Evolutionary conservation across 192 early-diverging fungal species (phyloP).

Genomic region (Backusella tuberculispora): DNA sequence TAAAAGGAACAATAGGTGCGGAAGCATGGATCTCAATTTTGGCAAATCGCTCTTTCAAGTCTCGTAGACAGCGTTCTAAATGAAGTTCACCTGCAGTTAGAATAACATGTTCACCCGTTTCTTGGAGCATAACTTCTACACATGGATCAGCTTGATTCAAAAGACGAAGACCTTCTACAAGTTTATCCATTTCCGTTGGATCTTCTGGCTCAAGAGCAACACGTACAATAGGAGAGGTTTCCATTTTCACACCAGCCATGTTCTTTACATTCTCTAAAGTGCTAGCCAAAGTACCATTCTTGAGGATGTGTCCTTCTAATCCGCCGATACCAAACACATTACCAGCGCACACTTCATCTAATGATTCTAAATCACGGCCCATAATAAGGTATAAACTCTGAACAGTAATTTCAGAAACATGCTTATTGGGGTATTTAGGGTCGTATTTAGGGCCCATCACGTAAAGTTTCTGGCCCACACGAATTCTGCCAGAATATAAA

Average conservation of each 20-base stretch:
- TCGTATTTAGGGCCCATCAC: conserved; percentile 96
- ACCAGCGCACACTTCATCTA: conserved; percentile 89
- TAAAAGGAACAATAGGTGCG: conserved; percentile 95
- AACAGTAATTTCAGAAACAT: conserved; percentile 75
- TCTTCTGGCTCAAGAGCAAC: conserved; percentile 95
- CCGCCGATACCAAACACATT: conserved; percentile 96
- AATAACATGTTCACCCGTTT: conserved; percentile 97
- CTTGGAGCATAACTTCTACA: conserved; percentile 89
- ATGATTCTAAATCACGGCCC: conserved; percentile 88
- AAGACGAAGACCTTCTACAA: conserved; percentile 84
- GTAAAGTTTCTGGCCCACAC: conserved; percentile 83
- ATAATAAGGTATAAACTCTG: conserved; percentile 91
- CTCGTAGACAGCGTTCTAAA: conserved; percentile 93
- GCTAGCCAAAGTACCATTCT: conserved; percentile 90
- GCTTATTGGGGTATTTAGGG: conserved; percentile 57
- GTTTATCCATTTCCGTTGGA: conserved; percentile 84
- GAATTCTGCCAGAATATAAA: conserved; percentile 89
- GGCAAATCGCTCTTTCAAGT: conserved; percentile 93
- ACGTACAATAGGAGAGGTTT: conserved; percentile 89
- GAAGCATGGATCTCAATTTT: conserved; percentile 93
- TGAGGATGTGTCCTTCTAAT: conserved; percentile 88
- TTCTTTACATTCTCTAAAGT: conserved; percentile 69
- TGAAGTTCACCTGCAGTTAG: conserved; percentile 97
- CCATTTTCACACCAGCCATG: conserved; percentile 69
- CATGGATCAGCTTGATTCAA: conserved; percentile 95